Evolutionary conservation across 75 land plant genomes (phyloP), one percentile per base, ranked within the genome.

Genomic region (Isoetes taiwanensis): DNA sequence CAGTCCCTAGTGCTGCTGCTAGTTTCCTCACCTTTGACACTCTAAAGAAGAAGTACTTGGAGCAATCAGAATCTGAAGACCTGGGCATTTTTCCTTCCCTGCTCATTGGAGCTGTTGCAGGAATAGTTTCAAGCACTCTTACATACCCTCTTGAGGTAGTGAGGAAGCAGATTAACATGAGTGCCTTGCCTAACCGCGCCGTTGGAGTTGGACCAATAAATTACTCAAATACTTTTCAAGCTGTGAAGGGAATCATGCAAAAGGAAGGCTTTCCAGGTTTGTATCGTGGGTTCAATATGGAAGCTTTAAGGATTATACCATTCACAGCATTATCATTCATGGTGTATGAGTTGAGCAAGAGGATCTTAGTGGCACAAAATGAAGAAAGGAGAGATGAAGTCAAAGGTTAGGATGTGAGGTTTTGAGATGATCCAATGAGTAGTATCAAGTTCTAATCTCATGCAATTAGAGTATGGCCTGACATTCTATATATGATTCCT

Each of bases 1-100:
- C 67, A 55, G 58, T 72, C 2, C 74, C 72, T 2, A 40, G 33
- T 24, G 72, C 73, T 32, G 74, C 72, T 23, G 64, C 64, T 11
- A 40, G 70, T 30, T 72, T 72, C 64, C 67, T 54, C 54, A 59
- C 74, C 1, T 72, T 67, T 16, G 74, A 72, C 34, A 20, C 59
- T 33, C 43, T 72, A 28, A 68, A 59, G 29, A 39, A 59, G 4
- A 31, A 31, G 32, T 56, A 46, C 12, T 27, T 53, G 34, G 6
- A 29, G 29, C 17, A 34, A 43, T 14, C 23, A 28, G 46, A 46
- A 30, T 33, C 28, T 9, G 6, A 26, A 25, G 34, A 53, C 5
- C 53, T 67, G 2, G 64, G 63, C 32, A 37, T 12, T 3, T 40
- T 60, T 43, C 64, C 72, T 2, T 53, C 72, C 6, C 42, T 72